Base-by-base conservation (phyloP, 2,329 filamentous ascomycete genomes). In the Cladosporium oxysporum region DNA sequence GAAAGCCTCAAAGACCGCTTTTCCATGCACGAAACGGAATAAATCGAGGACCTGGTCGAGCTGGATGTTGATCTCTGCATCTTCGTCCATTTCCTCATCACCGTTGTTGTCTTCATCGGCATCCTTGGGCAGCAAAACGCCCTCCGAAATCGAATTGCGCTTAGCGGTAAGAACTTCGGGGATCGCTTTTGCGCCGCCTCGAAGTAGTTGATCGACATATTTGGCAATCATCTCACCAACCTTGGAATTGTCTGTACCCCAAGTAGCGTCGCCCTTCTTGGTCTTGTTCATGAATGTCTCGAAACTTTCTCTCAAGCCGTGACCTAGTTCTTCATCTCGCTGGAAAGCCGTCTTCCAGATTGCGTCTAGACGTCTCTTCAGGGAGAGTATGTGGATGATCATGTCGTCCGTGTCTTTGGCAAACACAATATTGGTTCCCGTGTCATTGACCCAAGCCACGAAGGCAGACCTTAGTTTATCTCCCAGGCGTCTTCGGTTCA, bases 161-260 rank as follows among this genome's bases (percentile, higher is more conserved):
- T 76, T 75, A 10, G 75, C 71, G 1, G 88, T 81, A 10, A 94
- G 82, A 26, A 87, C 85, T 53, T 88, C 84, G 1, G 91, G 92
- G 10, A 96, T 85, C 0, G 90, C 90, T 77, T 96, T 98, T 57
- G 94, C 84, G 1, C 95, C 96, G 59, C 92, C 92, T 64, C 93
- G 89, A 35, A 99, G 85, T 23, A 99, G 83, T 80, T 91, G 85
- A 78, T 99, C 95, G 68, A 99, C 91, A 73, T 98, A 93, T 79
- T 97, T 98, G 33, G 95, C 96, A 71, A 97, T 96, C 93, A 98
- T 97, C 81, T 99, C 95, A 59, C 94, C 95, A 16, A 96, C 92
- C 82, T 96, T 98, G 21, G 93, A 92, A 65, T 93, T 96, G 65
- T 93, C 90, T 0, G 91, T 92, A 61, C 88, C 87, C 86, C 91